Base-by-base conservation (phyloP, 2,329 filamentous ascomycete genomes). In the Paramyrothecium sp. region DNA sequence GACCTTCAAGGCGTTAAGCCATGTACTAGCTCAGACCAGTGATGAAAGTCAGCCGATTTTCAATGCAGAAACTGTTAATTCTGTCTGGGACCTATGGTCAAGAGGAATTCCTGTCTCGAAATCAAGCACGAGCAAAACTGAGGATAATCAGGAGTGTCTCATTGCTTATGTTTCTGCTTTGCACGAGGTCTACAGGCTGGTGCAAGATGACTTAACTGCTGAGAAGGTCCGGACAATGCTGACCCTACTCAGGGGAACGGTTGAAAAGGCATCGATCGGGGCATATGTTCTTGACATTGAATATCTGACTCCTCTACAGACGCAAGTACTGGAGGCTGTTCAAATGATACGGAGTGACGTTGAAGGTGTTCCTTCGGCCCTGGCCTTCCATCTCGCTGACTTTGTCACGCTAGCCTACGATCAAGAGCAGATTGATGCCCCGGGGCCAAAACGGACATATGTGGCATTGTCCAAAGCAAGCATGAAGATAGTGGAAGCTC, bases 391-490 rank as follows among this genome's bases (percentile, higher is more conserved):
- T 56, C 81, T 92, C 11, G 85, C 91, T 1, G 84, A 90, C 53
- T 86, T 96, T 58, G 82, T 87, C 10, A 82, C 85, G 2, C 77
- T 96, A 34, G 89, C 91, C 1, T 93, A 91, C 63, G 73, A 78
- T 0, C 69, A 73, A 56, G 67, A 75, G 57, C 55, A 67, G 59
- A 21, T 72, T 59, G 56, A 74, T 61, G 63, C 64, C 13, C 72
- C 76, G 13, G 62, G 67, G 1, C 67, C 75, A 53, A 86, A 86
- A 56, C 89, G 91, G 7, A 96, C 92, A 0, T 98, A 92, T 68
- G 87, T 99, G 56, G 94, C 95, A 34, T 84, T 98, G 68, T 92
- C 93, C 1, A 96, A 95, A 71, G 85, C 85, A 20, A 87, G 89
- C 58, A 95, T 97, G 82, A 77, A 81, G 2, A 83, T 92, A 50